These are phyloP conservation scores for Scheffersomyces titani DNA, from an alignment of 1,139 yeast genomes.

Conservation along the genomic window DNA sequence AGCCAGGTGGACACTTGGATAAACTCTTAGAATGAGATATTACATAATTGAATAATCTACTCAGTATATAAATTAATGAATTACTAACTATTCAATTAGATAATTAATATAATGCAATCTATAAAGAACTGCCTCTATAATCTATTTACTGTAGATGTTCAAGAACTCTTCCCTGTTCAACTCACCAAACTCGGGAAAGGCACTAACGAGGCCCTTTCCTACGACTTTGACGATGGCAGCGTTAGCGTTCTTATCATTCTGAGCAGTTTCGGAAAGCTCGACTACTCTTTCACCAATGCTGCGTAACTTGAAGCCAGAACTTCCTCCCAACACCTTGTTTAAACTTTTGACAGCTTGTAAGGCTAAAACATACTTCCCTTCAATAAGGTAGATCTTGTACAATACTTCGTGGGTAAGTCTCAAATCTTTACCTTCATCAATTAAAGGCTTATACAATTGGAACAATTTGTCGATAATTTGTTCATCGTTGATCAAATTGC, in stretches of 20 bases:
- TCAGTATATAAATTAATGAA: background rate
- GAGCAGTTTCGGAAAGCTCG: constrained; percentile 24
- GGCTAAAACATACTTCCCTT: constrained; percentile 50
- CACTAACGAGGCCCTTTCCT: constrained; percentile 38
- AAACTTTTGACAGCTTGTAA: constrained; percentile 45
- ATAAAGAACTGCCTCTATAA: background rate
- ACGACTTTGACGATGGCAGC: constrained; percentile 49
- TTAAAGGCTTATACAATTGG: constrained; percentile 31
- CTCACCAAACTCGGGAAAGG: constrained; percentile 32
- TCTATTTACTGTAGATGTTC: constrained; percentile 10
- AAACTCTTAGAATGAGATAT: constrained; percentile 26
- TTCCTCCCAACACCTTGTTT: constrained; percentile 25
- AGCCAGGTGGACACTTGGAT: constrained; percentile 64
- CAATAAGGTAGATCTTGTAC: constrained; percentile 38
- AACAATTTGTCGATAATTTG: constrained; percentile 33
- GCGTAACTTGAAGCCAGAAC: constrained; percentile 14
- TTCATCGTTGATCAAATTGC: constrained; percentile 27
- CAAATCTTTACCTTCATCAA: constrained; percentile 36
- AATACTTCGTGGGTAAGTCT: constrained; percentile 38
- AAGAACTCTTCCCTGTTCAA: constrained; percentile 10
- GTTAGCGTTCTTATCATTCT: constrained; percentile 31
- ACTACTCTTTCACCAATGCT: constrained; percentile 27
- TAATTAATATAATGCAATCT: background rate
- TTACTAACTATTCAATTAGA: background rate
- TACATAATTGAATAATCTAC: background rate